These are phyloP conservation scores for Heimioporus sp. DNA, from an alignment of 768 basidiomycete genomes.

Conservation along the genomic window DNA sequence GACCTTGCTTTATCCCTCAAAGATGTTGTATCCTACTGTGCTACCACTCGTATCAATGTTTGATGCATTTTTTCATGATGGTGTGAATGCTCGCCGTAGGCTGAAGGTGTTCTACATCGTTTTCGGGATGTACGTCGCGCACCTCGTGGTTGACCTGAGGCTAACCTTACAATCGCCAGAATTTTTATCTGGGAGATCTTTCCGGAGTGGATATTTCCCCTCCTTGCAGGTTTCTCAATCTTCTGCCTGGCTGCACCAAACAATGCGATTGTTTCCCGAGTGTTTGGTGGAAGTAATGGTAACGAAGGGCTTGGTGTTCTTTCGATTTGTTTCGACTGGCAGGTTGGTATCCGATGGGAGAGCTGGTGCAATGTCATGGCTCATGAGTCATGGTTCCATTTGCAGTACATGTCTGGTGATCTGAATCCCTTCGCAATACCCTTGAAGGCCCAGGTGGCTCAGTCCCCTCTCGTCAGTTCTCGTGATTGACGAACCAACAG, in stretches of 20 bases:
- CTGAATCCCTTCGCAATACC: constrained; percentile 53
- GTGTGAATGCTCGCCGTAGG: constrained; percentile 37
- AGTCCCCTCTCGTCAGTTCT: no score
- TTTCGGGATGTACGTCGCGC: constrained; percentile 27
- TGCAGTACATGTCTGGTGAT: constrained; percentile 23
- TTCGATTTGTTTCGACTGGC: constrained; percentile 62
- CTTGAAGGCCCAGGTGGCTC: constrained; percentile 43
- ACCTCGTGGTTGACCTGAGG: constrained; percentile 16
- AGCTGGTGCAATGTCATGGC: not conserved
- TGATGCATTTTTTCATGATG: constrained; percentile 41
- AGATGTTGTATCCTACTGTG: constrained; percentile 40
- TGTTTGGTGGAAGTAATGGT: constrained; percentile 61
- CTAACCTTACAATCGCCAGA: constrained; percentile 15
- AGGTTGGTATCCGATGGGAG: constrained; percentile 30
- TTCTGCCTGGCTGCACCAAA: constrained; percentile 57
- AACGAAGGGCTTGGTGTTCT: constrained; percentile 64
- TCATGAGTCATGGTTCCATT: not conserved
- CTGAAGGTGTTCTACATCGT: constrained; percentile 32
- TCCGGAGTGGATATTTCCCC: constrained; percentile 46
- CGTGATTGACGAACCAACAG: constrained; percentile 10
- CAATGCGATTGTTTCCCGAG: constrained; percentile 47
- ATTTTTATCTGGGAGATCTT: constrained; percentile 33
- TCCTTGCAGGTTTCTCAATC: constrained; percentile 59
- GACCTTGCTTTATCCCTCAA: constrained; percentile 42
- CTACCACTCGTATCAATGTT: constrained; percentile 25